phyloP scores from a whole-genome alignment of 2,329 filamentous ascomycete genomes.

The Bipolaris sorokiniana region DNA sequence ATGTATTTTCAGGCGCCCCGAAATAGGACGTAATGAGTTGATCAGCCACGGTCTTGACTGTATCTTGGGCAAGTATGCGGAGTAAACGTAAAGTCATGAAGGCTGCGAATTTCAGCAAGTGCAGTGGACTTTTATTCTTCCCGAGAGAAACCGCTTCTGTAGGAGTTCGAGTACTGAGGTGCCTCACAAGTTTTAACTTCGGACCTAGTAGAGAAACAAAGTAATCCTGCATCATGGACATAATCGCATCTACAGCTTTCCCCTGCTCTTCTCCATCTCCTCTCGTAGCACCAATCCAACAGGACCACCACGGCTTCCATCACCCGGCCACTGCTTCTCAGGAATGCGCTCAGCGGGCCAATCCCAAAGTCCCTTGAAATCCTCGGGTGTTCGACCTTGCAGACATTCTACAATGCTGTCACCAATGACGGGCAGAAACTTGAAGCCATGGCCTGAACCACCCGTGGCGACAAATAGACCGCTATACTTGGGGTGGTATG shows the following conservation, averaged over 20 bases:
- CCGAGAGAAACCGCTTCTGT: too few relatives aligned
- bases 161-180: too few relatives aligned
- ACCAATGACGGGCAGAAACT: conserved; percentile 66
- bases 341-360: conserved; percentile 53
- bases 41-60: too few relatives aligned
- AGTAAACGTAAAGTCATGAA: too few relatives aligned
- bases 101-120: too few relatives aligned
- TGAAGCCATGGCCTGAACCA: conserved; percentile 67
- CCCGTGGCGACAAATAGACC: conserved; percentile 66
- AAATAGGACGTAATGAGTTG: too few relatives aligned
- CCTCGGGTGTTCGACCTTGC: conserved; percentile 48
- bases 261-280: conserved; percentile 47
- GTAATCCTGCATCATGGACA: not conserved
- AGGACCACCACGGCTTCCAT: conserved; percentile 49
- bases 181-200: too few relatives aligned
- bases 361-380: conserved; percentile 68
- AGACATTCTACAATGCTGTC: conserved; percentile 61
- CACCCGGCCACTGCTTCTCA: conserved; percentile 46
- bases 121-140: too few relatives aligned
- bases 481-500: conserved; percentile 57
- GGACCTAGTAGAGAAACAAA: too few relatives aligned
- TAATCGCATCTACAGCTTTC: conserved; percentile 33
- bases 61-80: too few relatives aligned
- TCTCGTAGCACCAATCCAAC: conserved; percentile 49
- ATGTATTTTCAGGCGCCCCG: too few relatives aligned